These are phyloP conservation scores for Hansenula lynferdii DNA, from an alignment of 1,139 yeast genomes.

Conservation along the genomic window DNA sequence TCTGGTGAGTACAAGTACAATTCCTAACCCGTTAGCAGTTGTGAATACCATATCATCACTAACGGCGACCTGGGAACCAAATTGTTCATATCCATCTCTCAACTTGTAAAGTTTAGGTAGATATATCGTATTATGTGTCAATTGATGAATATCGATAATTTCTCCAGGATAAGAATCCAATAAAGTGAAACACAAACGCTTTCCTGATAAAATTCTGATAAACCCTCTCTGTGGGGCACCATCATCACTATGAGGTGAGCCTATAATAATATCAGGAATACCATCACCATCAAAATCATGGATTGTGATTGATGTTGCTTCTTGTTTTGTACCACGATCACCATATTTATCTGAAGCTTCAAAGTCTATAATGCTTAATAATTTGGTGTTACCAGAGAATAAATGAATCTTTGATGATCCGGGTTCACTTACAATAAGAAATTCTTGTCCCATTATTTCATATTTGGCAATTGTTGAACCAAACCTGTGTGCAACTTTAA, in stretches of 20 bases:
- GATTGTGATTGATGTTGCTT: slow-evolving; percentile 23
- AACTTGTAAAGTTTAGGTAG: slow-evolving; percentile 20
- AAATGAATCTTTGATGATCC: slow-evolving; percentile 26
- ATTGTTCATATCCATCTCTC: slow-evolving; percentile 30
- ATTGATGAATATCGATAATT: slow-evolving; percentile 13
- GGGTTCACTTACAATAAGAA: slow-evolving; percentile 31
- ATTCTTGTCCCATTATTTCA: slow-evolving; percentile 21
- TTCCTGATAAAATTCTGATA: slow-evolving; percentile 34
- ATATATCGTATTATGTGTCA: slow-evolving; percentile 8
- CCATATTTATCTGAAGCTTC: slow-evolving; percentile 29
- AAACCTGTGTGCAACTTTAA: slow-evolving; percentile 24
- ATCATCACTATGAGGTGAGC: slow-evolving; percentile 36
- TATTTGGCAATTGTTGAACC: slow-evolving; percentile 27
- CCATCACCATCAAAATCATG: slow-evolving; percentile 33
- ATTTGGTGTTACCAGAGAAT: slow-evolving; percentile 18
- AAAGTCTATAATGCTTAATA: slow-evolving; percentile 21
- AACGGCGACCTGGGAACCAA: slow-evolving; percentile 28
- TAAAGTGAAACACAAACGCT: slow-evolving; percentile 17
- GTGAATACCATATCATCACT: slow-evolving; percentile 24
- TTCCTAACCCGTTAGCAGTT: slow-evolving; percentile 29
- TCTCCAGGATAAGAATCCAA: slow-evolving; percentile 8
- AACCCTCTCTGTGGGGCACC: slow-evolving; percentile 35
- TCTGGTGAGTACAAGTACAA: slow-evolving; percentile 22
- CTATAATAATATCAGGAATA: slow-evolving; percentile 37
- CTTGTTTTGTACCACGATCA: slow-evolving; percentile 31